Percentiles rank a stretch among this genome's conserved stretches.
Evolutionary conservation across 176 grass and related monocot species (phyloP).

Genomic region (Cenchrus fungigraminus): DNA sequence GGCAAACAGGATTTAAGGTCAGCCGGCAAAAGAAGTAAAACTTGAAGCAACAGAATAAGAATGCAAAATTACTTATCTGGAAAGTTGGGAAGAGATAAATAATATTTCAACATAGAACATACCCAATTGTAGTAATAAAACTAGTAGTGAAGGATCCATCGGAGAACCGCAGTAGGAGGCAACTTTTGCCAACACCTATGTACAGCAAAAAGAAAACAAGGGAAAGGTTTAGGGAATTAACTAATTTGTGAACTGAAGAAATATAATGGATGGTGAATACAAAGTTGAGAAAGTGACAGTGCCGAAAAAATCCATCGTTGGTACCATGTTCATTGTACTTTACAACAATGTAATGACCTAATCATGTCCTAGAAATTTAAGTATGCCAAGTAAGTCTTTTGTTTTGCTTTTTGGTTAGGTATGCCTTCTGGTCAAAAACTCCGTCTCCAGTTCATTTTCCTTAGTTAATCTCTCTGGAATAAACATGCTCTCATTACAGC

Average conservation of each 20-base stretch:
- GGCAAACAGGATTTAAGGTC: constrained; percentile 13
- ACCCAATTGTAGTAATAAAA: constrained; percentile 84
- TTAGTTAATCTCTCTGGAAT: neutral
- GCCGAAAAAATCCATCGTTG: neutral
- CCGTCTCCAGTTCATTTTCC: neutral
- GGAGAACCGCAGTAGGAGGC: constrained; percentile 69
- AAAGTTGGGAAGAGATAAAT: neutral
- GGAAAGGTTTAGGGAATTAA: neutral
- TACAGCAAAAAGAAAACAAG: neutral
- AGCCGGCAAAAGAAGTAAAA: neutral
- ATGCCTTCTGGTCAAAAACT: neutral
- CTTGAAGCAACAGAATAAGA: neutral
- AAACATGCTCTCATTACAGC: neutral
- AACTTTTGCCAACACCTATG: constrained; percentile 83
- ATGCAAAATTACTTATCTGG: neutral
- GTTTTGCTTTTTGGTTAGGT: neutral
- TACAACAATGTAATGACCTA: neutral
- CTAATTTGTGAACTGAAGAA: neutral
- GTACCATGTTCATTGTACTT: neutral
- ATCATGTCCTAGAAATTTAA: neutral
- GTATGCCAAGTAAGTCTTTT: neutral
- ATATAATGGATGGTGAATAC: neutral
- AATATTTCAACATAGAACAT: constrained; percentile 28
- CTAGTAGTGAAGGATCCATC: constrained; percentile 85
- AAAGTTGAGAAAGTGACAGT: neutral